Evolutionary conservation across 208 protist species (phyloP), one percentile per base, ranked within the genome.

Genomic region (Leishmania major): DNA sequence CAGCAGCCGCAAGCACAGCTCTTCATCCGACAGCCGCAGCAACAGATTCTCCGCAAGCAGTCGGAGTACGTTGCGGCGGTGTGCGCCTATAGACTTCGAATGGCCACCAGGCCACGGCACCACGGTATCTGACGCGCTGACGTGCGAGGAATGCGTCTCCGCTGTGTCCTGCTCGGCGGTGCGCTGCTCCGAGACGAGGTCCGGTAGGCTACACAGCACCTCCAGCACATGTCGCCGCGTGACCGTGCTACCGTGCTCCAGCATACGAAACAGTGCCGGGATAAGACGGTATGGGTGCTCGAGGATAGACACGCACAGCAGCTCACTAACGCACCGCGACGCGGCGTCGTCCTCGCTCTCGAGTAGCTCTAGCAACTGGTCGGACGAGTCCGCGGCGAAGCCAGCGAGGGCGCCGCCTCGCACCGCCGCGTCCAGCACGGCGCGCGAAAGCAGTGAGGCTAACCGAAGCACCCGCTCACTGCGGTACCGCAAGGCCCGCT

Each of bases 291-390:
- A 90, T 1, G 94, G 94, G 2, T 88, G 89, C 45, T 92, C 83
- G 4, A 92, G 60, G 7, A 94, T 84, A 10, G 93, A 90, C 10
- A 89, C 83, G 8, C 82, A 92, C 60, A 97, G 83, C 84, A 97
- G 79, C 55, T 90, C 86, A 3, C 87, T 88, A 2, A 90, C 92
- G 73, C 90, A 94, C 37, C 89, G 88, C 51, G 92, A 92, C 4
- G 94, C 92, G 17, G 89, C 89, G 72, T 97, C 94, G 64, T 92
- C 87, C 28, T 84, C 86, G 75, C 90, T 82, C 28, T 87, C 77
- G 31, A 97, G 85, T 77, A 97, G 79, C 74, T 92, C 88, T n/a
- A 97, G 81, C 49, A 97, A 86, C 80, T 96, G 92, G 73, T 97
- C 89, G 0, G 92, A 88, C 51, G 91, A 92, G 57, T 90, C 85